Percentiles rank a stretch among this genome's conserved stretches.
Evolutionary conservation across 2,329 filamentous ascomycete species (phyloP).

Genomic region (Nemania sp.): DNA sequence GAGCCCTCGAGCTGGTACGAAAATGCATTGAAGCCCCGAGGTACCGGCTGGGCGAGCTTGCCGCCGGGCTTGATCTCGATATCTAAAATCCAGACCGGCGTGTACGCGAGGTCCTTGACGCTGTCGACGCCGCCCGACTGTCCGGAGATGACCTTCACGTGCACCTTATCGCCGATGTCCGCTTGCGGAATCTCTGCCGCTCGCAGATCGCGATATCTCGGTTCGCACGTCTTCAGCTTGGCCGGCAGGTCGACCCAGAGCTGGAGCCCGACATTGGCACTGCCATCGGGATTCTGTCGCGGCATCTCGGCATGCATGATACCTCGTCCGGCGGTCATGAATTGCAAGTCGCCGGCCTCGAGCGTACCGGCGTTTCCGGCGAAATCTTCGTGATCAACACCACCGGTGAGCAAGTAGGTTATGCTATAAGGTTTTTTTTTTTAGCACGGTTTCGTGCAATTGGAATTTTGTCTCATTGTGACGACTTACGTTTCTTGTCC

Average conservation of each 20-base stretch:
- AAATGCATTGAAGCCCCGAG: slow-evolving; percentile 85
- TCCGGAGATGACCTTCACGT: slow-evolving; percentile 88
- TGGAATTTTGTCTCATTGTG: neutral
- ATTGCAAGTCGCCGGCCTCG: slow-evolving; percentile 85
- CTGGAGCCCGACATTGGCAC: slow-evolving; percentile 83
- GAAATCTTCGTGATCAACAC: slow-evolving; percentile 42
- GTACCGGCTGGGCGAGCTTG: slow-evolving; percentile 72
- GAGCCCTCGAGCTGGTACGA: slow-evolving; percentile 81
- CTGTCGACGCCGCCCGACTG: slow-evolving; percentile 82
- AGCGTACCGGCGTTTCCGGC: slow-evolving; percentile 70
- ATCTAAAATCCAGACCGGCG: slow-evolving; percentile 95
- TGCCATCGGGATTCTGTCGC: slow-evolving; percentile 72
- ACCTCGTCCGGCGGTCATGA: slow-evolving; percentile 92
- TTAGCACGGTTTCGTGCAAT: neutral
- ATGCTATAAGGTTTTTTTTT: slow-evolving; percentile 17
- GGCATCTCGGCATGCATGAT: slow-evolving; percentile 98
- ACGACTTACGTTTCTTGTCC: slow-evolving; percentile 68
- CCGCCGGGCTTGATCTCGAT: slow-evolving; percentile 80
- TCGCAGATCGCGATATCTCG: slow-evolving; percentile 84
- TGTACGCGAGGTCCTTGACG: slow-evolving; percentile 89
- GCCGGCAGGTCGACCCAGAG: slow-evolving; percentile 92
- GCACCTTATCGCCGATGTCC: slow-evolving; percentile 72
- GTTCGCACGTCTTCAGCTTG: slow-evolving; percentile 83
- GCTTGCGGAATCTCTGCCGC: slow-evolving; percentile 77
- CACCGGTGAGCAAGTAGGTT: slow-evolving; percentile 77